Base-by-base conservation (phyloP, 2,329 filamentous ascomycete species). In the Trichophyton schoenleinii region DNA sequence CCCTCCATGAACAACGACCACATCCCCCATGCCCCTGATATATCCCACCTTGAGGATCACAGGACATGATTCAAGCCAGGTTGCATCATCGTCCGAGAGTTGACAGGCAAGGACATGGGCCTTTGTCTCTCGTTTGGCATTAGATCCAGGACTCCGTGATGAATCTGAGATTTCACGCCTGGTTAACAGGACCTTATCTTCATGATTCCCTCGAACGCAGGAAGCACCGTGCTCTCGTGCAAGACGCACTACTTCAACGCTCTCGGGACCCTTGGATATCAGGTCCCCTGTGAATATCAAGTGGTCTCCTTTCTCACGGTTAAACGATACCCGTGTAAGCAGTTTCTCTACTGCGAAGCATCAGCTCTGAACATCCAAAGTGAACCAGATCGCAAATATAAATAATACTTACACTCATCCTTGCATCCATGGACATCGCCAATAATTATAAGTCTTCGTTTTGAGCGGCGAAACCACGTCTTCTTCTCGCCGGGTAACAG, bases 351-450 rank as follows among this genome's bases (percentile, higher is more conserved):
- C 77, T 79, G 59, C 44, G 61, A 42, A 44, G 55, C 48, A 60
- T 55, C 34, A 20, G 15, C 41, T 6, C 6, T 20, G 7, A 44
- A 2, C 2, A 18, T 20, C n/a, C 15, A 44, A n/a, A 44, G 1
- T n/a, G 6, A 15, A 44, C 41, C 15, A 3, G 4, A 44, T 8
- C 6, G n/a, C 25, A 28, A 6, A 25, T 25, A 25, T 25, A 25
- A 3, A 42, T 42, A 31, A 8, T 48, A 28, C 71, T 79, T 74
- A 70, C 89, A 79, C 64, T 90, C 82, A 11, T 81, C 72, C 67
- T 83, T 83, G 78, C 94, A 94, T 57, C 94, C 94, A 75, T 97
- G 92, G 13, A 97, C 89, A 75, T 99, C 94, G 60, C 94, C 92
- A 38, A 97, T 79, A 63, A 97, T 79, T 38, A 97, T 78, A 25